These are phyloP conservation scores for Hygrophila difformis DNA, from an alignment of 257 asterid species.

Conservation along the genomic window DNA sequence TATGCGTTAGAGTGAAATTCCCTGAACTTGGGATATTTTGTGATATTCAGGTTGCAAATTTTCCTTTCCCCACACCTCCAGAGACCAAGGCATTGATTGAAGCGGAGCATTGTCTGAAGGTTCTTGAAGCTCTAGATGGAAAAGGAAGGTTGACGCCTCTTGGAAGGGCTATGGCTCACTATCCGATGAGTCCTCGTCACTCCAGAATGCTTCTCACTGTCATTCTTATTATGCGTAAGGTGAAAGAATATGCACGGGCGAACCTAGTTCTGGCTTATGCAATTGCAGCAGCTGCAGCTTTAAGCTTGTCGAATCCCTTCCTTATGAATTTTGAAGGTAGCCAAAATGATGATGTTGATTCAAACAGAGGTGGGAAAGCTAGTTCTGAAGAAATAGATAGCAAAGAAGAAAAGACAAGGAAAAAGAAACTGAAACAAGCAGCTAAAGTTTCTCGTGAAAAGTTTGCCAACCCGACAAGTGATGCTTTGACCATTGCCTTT, in stretches of 20 bases:
- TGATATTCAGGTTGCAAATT: slow-evolving; percentile 66
- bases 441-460: slow-evolving; percentile 50
- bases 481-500: slow-evolving; percentile 59
- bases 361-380: slow-evolving; percentile 20
- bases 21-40: slow-evolving; percentile 8
- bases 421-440: slow-evolving; percentile 59
- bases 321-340: slow-evolving; percentile 31
- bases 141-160: slow-evolving; percentile 62
- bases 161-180: slow-evolving; percentile 92
- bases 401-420: slow-evolving; percentile 49
- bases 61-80: slow-evolving; percentile 96
- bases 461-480: slow-evolving; percentile 68
- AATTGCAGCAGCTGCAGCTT: slow-evolving; percentile 82
- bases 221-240: slow-evolving; percentile 52
- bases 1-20: not conserved
- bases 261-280: slow-evolving; percentile 78
- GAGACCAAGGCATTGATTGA: slow-evolving; percentile 58
- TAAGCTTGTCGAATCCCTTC: slow-evolving; percentile 78
- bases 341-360: slow-evolving; percentile 25
- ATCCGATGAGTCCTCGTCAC: slow-evolving; percentile 97
- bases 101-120: slow-evolving; percentile 82
- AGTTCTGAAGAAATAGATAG: slow-evolving; percentile 22
- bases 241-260: slow-evolving; percentile 32
- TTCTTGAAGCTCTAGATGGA: slow-evolving; percentile 80
- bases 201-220: slow-evolving; percentile 97